A percentile compares a stretch with the other conserved stretches of the same genome.
Evolutionary conservation across 2,329 filamentous ascomycete species (phyloP).

Genomic region (Rutstroemia sp.): DNA sequence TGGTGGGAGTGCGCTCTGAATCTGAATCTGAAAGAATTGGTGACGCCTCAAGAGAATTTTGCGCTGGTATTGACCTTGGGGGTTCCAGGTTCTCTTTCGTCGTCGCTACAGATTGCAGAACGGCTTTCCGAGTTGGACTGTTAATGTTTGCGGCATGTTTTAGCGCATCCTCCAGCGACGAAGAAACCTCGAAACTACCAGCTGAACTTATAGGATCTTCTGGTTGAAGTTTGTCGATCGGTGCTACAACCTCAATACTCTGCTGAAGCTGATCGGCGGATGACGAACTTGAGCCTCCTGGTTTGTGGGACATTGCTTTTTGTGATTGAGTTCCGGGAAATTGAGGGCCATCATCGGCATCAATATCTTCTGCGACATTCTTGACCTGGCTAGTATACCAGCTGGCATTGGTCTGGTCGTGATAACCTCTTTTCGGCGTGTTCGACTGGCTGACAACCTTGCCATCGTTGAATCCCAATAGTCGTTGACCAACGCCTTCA

Average conservation of each 20-base stretch:
- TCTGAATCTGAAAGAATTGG: not conserved
- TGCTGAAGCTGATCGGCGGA: slow-evolving; percentile 4
- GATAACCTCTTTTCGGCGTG: slow-evolving; percentile 57
- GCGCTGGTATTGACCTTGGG: no score
- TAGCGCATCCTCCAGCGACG: slow-evolving; percentile 29
- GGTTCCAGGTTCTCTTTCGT: not conserved
- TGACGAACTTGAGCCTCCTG: not conserved
- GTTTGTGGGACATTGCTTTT: slow-evolving; percentile 11
- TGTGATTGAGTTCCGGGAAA: slow-evolving; percentile 20
- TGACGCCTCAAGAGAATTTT: not conserved
- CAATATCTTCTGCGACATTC: slow-evolving; percentile 33
- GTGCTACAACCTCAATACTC: slow-evolving; percentile 1
- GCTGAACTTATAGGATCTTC: slow-evolving; percentile 14
- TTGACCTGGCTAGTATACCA: slow-evolving; percentile 74
- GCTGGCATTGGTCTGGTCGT: slow-evolving; percentile 72
- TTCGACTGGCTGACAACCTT: slow-evolving; percentile 61
- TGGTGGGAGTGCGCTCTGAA: not conserved
- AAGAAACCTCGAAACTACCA: slow-evolving; percentile 27
- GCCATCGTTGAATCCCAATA: slow-evolving; percentile 56
- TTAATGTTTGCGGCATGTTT: slow-evolving; percentile 13
- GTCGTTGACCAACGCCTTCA: slow-evolving; percentile 74
- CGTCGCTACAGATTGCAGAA: not conserved
- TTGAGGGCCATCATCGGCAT: slow-evolving; percentile 35
- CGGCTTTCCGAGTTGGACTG: not conserved
- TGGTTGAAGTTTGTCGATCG: not conserved